Base-by-base conservation (phyloP, 1,284 basidiomycete species). In the Microbotryum scabiosae region DNA sequence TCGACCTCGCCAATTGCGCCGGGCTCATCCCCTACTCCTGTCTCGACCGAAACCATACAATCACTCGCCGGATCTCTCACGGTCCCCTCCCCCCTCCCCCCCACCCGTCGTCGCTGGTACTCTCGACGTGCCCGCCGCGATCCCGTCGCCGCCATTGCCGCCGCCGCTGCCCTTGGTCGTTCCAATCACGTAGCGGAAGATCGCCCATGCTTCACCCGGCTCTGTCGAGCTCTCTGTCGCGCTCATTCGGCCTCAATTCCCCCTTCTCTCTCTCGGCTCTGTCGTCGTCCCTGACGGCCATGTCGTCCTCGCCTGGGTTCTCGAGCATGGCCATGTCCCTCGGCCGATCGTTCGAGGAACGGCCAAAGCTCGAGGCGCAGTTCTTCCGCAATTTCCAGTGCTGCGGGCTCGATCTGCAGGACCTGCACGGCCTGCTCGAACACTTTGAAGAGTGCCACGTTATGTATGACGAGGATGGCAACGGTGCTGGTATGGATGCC, bases 391-490 rank as follows among this genome's bases (percentile, higher is more conserved):
- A 90, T 73, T 91, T 88, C 76, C 83, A 84, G 2, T 91, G 88
- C 76, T 91, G 88, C 71, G 88, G 87, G 14, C 77, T 85, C 47
- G 82, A 86, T 63, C 81, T 90, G 23, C 82, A 82, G 51, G 88
- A 90, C 73, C 81, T 91, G 9, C 88, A 91, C 70, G 87, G 86
- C 1, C 82, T 90, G 26, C 80, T 90, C 6, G 87, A 90, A 74
- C 88, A 90, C 72, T 90, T 90, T 68, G 88, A 90, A 71, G 84
- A 88, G 62, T 82, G 84, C 51, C 88, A 90, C 73, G 86, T 90
- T 56, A 53, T 66, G 28, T 66, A 63, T 46, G 67, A 69, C 36
- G 64, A 66, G 25, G 67, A 66, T 23, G 41, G 30, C 2, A 41
- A 41, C 12, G 36, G 12, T 18, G 54, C 56, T 30, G 36, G 20